Evolutionary conservation across 2,329 filamentous ascomycete genomes (phyloP), one percentile per base, ranked within the genome.

Genomic region (Ophiocordyceps australis): DNA sequence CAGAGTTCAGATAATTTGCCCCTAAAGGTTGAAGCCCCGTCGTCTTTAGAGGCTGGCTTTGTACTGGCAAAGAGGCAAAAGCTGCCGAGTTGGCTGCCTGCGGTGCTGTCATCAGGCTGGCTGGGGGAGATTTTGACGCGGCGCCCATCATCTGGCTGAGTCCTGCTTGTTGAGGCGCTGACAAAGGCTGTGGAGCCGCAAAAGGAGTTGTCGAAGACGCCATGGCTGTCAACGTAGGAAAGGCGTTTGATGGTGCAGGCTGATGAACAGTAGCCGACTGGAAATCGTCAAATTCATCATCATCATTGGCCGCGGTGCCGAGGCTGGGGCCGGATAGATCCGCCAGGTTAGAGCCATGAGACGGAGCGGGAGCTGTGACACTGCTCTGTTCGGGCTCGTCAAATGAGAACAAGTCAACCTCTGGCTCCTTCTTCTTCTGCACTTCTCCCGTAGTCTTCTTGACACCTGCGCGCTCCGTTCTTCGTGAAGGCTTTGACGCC

Each of bases 271-370:
- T 58, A 10, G 86, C 86, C 13, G 83, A 92, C 50, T 93, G 82
- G 61, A 95, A 95, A 45, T 98, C 89, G 45, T 95, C 89, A 43
- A 95, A 95, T 35, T 94, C 89, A 38, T 93, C 85, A 35, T 94
- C 86, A 33, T 69, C 72, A 22, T 58, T 57, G 17, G 52, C 50
- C 11, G 52, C 24, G 12, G 35, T 35, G 17, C 33, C 32, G 26
- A 28, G 28, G 27, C 34, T 38, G 26, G 36, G 32, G 20, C 39
- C 38, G 16, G 41, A 31, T 25, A 72, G 44, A 11, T 58, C 51
- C 23, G 57, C 56, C 25, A 71, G 38, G 10, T 55, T 57, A 24
- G 57, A 54, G 26, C 47, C 47, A 24, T 54, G 56, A 8, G 65
- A 57, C 0, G 55, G 57, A 5, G 60, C 43, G 9, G 57, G 47